Base-by-base conservation (phyloP, 176 grass and related monocot genomes). In the Pontederia paniculata region DNA sequence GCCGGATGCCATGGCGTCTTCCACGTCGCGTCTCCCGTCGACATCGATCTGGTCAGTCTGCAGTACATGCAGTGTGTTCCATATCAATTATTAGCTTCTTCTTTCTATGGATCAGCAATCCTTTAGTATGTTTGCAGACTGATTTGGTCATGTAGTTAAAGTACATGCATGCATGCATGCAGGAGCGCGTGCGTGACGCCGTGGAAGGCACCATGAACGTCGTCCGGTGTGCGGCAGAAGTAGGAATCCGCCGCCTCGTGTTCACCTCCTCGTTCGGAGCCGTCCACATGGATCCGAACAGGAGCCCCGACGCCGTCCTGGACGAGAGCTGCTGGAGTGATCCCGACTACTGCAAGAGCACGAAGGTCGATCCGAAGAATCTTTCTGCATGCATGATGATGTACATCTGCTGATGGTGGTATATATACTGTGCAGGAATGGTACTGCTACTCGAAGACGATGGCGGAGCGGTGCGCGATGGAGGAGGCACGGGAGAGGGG, bases 251-350 rank as follows among this genome's bases (percentile, higher is more conserved):
- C 0, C 69, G 78, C 0, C 21, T 83, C 0, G 78, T 82, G 0
- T 71, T 88, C 74, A 82, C 83, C 1, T 81, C 78, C 0, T 72
- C 79, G 1, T 78, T 78, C 46, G 75, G 83, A 57, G 79, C 75
- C 2, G 83, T 83, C 9, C 79, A 88, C 75, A 88, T 88, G 79
- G 58, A 88, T 61, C 83, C 83, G 8, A 88, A 46, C 45, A 46
- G 83, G 9, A 75, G 66, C 41, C 55, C 83, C 52, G 83, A 79
- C 73, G 14, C 63, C 19, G 62, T 86, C 9, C 78, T 81, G 23
- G 73, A 86, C 73, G 83, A 86, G 78, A 47, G 59, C 0, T 88
- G 74, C 71, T 88, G 83, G 83, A 88, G 83, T 58, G 78, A 87
- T 71, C 71, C 69, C 46, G 65, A 78, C 0, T 87, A 15, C 70